Evolutionary conservation across 78 protist genomes (phyloP), one percentile per base, ranked within the genome.

Genomic region (Ministeria vibrans): DNA sequence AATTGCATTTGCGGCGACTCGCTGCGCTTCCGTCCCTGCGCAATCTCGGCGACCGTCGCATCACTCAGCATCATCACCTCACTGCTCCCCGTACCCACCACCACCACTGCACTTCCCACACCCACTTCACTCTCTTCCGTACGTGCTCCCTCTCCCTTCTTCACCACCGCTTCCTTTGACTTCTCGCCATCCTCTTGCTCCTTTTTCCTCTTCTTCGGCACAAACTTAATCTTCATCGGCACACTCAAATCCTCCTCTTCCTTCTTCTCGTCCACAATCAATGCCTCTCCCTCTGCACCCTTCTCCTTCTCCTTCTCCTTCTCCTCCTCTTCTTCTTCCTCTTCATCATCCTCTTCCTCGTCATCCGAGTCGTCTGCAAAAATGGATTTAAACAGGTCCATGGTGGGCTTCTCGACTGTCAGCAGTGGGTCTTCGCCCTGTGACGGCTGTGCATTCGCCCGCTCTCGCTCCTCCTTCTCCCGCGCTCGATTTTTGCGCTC

Each of bases 181-280:
- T 62, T 62, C 69, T 62, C 23, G 41, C 23, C 32, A 20, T 72
- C 32, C 49, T 46, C 32, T 30, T 46, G 13, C 63, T 72, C 25
- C 77, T 43, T 72, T 11, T 72, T 72, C 49, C 25, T 72, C 30
- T 72, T 72, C 55, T 72, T 72, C 30, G n/a, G n/a, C n/a, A n/a
- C n/a, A n/a, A n/a, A n/a, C n/a, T n/a, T n/a, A n/a, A n/a, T n/a
- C n/a, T n/a, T n/a, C n/a, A n/a, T n/a, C n/a, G n/a, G n/a, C n/a
- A n/a, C n/a, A n/a, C n/a, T n/a, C n/a, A n/a, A n/a, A n/a, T 72
- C 25, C 63, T 72, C n/a, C 77, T 43, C 23, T 72, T 46, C 55
- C 32, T 72, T 36, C 25, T 72, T 18, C 49, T 32, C 49, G 45
- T 43, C n/a, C 23, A n/a, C n/a, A n/a, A n/a, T n/a, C n/a, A n/a